phyloP scores from a whole-genome alignment of 1,284 basidiomycete genomes.

The Fistulinella cinereoalba region DNA sequence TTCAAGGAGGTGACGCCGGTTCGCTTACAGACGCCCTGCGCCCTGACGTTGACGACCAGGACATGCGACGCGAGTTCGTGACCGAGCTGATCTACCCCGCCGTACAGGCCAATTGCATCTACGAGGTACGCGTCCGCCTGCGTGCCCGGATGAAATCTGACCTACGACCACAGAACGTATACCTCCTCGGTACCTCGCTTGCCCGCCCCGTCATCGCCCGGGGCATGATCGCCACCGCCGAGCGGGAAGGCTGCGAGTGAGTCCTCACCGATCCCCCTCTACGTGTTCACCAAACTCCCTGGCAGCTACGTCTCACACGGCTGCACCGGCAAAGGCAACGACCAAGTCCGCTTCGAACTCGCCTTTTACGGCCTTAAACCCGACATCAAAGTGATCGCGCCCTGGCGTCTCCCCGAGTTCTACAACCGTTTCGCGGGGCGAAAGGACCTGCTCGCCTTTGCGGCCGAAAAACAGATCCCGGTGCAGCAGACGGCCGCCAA shows the following conservation, averaged over 20 bases:
- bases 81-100: slow-evolving; percentile 97
- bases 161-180: slow-evolving; percentile 68
- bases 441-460: slow-evolving; percentile 89
- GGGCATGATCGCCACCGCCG: slow-evolving; percentile 96
- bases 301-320: slow-evolving; percentile 92
- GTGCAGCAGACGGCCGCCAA: slow-evolving; percentile 95
- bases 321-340: slow-evolving; percentile 99
- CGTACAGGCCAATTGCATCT: slow-evolving; percentile 98
- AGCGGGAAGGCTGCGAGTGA: slow-evolving; percentile 89
- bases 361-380: slow-evolving; percentile 99
- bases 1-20: slow-evolving; percentile 88
- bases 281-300: slow-evolving; percentile 3
- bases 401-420: slow-evolving; percentile 97
- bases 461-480: slow-evolving; percentile 86
- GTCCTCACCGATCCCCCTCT: slow-evolving; percentile 25
- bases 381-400: slow-evolving; percentile 98
- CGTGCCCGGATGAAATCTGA: slow-evolving; percentile 8
- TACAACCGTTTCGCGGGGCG: slow-evolving; percentile 97
- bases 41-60: slow-evolving; percentile 50
- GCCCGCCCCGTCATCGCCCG: slow-evolving; percentile 98
- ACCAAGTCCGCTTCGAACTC: slow-evolving; percentile 99
- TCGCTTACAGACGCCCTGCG: no score
- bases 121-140: slow-evolving; percentile 62
- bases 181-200: slow-evolving; percentile 96
- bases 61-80: slow-evolving; percentile 94